A percentile compares a stretch with the other conserved stretches of the same genome.
These are phyloP conservation scores for Botrytis deweyae DNA, from an alignment of 2,329 filamentous ascomycete genomes.

Conservation along the genomic window DNA sequence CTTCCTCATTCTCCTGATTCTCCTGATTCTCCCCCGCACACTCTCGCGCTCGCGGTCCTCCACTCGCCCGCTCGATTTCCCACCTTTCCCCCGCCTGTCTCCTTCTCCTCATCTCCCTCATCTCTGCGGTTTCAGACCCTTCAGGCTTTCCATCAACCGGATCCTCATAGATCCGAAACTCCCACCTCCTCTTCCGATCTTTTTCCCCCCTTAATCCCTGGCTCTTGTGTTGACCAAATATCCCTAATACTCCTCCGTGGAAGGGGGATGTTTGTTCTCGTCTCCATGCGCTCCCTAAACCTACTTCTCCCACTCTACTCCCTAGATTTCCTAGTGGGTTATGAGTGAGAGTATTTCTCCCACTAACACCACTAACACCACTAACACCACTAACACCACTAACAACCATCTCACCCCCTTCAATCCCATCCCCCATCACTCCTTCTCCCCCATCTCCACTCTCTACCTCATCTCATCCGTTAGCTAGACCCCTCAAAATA, in stretches of 20 bases:
- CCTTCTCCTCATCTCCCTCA: neutral
- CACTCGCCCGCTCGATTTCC: rapidly evolving
- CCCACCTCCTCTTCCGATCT: neutral
- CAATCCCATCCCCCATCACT: neutral
- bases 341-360: neutral
- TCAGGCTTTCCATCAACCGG: neutral
- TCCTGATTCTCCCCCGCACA: neutral
- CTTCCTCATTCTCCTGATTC: neutral
- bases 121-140: neutral
- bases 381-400: too few relatives aligned
- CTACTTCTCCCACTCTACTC: neutral
- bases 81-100: neutral
- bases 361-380: too few relatives aligned
- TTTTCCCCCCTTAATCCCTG: neutral
- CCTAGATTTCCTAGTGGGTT: rapidly evolving
- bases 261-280: neutral
- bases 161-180: neutral
- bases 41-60: neutral
- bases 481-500: neutral
- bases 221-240: neutral
- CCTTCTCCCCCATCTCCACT: neutral
- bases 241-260: neutral
- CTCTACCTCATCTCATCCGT: neutral
- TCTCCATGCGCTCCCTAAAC: neutral
- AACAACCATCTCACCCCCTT: neutral